A percentile compares a stretch with the other conserved stretches of the same genome.
Conservation (phyloP, 108 stramenopile genomes). For the Nitzschia palea region DNA sequence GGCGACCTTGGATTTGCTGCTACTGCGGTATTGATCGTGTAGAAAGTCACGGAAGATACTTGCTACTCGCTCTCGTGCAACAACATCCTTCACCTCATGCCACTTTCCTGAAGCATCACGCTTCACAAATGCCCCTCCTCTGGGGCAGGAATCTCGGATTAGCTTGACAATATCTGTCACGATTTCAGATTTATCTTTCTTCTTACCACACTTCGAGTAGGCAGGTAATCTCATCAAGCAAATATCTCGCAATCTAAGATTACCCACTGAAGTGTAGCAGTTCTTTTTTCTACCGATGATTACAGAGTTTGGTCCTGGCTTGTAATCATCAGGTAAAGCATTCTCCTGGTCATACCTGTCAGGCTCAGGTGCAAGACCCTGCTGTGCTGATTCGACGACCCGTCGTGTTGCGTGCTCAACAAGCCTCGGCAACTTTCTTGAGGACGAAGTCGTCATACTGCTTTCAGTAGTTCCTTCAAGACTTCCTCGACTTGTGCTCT, state of each 20-base stretch:
- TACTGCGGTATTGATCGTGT: slow-evolving; percentile 25
- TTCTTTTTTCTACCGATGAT: slow-evolving; percentile 21
- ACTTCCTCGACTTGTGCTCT: not conserved
- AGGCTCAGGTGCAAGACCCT: too few relatives aligned
- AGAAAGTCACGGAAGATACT: slow-evolving; percentile 30
- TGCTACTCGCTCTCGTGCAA: slow-evolving; percentile 15
- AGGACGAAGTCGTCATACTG: too few relatives aligned
- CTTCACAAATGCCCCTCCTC: slow-evolving; percentile 24
- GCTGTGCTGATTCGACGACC: too few relatives aligned
- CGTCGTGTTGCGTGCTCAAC: too few relatives aligned
- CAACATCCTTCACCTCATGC: slow-evolving; percentile 10
- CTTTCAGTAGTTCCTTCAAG: too few relatives aligned
- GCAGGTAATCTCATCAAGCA: slow-evolving; percentile 6
- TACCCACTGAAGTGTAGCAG: slow-evolving; percentile 21
- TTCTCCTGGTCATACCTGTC: slow-evolving; percentile 2
- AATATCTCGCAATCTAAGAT: slow-evolving; percentile 22
- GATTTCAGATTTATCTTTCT: slow-evolving; percentile 15
- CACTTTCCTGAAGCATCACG: slow-evolving; percentile 8
- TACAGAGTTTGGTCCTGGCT: slow-evolving; percentile 19
- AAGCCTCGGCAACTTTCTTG: too few relatives aligned
- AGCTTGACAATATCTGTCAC: slow-evolving; percentile 6
- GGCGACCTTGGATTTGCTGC: slow-evolving; percentile 27
- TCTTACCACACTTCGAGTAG: slow-evolving; percentile 19
- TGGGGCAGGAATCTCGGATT: slow-evolving; percentile 14
- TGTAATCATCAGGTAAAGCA: slow-evolving; percentile 18